Conservation (phyloP, 805 yeast genomes). For the Metschnikowia rubicola region DNA sequence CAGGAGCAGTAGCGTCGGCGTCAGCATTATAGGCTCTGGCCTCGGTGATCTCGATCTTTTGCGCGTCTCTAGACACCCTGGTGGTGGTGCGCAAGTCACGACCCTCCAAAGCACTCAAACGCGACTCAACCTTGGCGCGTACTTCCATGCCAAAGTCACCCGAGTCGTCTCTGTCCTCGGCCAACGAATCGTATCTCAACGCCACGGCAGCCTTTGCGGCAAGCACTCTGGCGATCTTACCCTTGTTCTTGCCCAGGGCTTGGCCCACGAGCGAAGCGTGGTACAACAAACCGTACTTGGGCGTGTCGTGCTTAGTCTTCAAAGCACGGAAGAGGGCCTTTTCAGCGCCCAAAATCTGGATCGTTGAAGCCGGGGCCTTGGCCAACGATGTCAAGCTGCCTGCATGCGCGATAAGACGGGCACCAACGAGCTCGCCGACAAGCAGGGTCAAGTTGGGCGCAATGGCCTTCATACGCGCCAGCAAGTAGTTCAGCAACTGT, state of each 20-base stretch:
- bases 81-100: constrained; percentile 91
- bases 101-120: constrained; percentile 94
- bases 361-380: constrained; percentile 98
- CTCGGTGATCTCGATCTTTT: constrained; percentile 82
- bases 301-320: constrained; percentile 95
- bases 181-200: constrained; percentile 90
- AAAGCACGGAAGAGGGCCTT: constrained; percentile 94
- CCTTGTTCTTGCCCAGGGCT: constrained; percentile 95
- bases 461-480: constrained; percentile 96
- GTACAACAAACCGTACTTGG: constrained; percentile 92
- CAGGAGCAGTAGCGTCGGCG: constrained; percentile 67
- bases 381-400: constrained; percentile 96
- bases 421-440: constrained; percentile 99
- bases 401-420: constrained; percentile 96
- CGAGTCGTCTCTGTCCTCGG: constrained; percentile 95
- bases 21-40: constrained; percentile 90
- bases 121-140: constrained; percentile 89
- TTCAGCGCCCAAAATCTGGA: constrained; percentile 96
- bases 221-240: constrained; percentile 96
- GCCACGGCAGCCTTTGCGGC: constrained; percentile 99
- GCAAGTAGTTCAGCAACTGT: constrained; percentile 85
- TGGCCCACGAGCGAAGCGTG: constrained; percentile 92
- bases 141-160: constrained; percentile 91
- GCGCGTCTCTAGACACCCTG: constrained; percentile 74
- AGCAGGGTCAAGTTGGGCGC: constrained; percentile 96